Base-by-base conservation (phyloP, 371 early-diverging fungal genomes). In the Dichotomocladium elegans region DNA sequence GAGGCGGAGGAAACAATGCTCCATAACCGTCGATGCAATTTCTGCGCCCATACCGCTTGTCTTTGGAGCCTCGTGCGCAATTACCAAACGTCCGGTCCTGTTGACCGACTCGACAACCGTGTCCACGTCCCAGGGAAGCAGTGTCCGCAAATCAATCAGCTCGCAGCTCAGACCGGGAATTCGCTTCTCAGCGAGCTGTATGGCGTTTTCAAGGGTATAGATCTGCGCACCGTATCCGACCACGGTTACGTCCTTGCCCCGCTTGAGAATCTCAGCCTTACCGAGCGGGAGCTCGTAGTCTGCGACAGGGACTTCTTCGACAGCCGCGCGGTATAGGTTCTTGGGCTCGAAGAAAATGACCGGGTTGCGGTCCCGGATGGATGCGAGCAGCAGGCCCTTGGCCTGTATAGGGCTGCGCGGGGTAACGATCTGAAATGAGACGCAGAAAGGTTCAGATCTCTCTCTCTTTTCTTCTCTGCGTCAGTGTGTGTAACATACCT, bases 311-410 rank as follows among this genome's bases (percentile, higher is more conserved):
- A 98, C 97, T 59, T 93, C 90, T 66, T 98, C 99, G 24, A 94
- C 86, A 22, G 99, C 94, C 34, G 95, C 85, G 33, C 99, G 88
- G 68, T 98, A 98, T 17, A 98, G 80, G 47, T 92, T 89, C 74
- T 98, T 98, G 56, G 99, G 99, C 70, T 98, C 99, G 69, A 97
- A 89, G 61, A 98, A 93, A 22, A 98, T 68, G 27, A 92, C 91
- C 4, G 99, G 99, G 70, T 98, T 98, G 51, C 82, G 85, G 64
- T 97, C 96, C 30, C 94, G 83, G 57, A 98, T 94, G 10, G 95
- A 83, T 12, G 95, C 89, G 35, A 96, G 77, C 40, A 98, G 77
- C 24, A 98, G 77, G 15, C 99, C 99, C 65, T 98, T 98, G 40
- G 97, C 95, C 69, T 98, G 98, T 50, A 94, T 90, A 10, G 99